phyloP scores from a whole-genome alignment of 345 rosid genomes.

The Brassica cretica region DNA sequence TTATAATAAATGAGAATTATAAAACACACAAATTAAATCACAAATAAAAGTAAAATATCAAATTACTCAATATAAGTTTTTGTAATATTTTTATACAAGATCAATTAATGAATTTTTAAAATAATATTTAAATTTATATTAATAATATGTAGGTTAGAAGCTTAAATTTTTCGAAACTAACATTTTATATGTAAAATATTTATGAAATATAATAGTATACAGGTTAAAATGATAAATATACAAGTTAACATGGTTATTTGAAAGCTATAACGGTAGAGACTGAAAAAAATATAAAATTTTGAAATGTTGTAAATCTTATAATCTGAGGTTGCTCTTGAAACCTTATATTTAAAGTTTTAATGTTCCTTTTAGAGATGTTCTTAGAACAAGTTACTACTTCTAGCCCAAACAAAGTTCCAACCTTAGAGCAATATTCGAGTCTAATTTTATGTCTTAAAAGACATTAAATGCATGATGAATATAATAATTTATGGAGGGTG shows the following conservation, averaged over 20 bases:
- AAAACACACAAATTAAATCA: no score
- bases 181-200: not conserved
- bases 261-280: no score
- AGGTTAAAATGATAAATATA: no score
- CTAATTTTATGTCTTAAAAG: not conserved
- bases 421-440: not conserved
- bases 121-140: no score
- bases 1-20: no score
- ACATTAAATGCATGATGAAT: not conserved
- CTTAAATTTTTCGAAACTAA: not conserved
- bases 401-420: not conserved
- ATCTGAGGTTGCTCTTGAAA: not conserved
- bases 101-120: no score
- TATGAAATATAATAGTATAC: not conserved
- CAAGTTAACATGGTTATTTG: not conserved
- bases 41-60: not conserved
- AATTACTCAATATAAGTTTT: not conserved
- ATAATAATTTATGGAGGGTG: not conserved
- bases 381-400: not conserved
- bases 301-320: not conserved
- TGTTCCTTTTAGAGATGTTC: not conserved
- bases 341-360: no score
- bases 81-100: not conserved
- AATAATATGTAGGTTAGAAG: not conserved
- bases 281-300: no score